phyloP scores from a whole-genome alignment of 352 stramenopile species.

The Thalassiosira hispida region DNA sequence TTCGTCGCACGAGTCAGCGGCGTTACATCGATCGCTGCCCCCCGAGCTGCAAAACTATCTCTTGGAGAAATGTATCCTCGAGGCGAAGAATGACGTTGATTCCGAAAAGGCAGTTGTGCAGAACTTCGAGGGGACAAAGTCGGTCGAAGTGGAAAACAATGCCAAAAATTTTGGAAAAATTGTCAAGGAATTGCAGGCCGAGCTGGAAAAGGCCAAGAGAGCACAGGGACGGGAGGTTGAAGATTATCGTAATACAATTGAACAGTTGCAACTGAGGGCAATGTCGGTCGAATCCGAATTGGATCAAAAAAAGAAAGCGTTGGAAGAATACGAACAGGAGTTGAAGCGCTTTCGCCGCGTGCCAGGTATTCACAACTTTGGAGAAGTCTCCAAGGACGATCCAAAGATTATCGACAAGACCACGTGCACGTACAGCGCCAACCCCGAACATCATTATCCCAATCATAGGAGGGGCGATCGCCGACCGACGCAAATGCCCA shows the following conservation, averaged over 20 bases:
- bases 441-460: conserved; percentile 57
- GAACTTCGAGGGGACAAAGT: conserved; percentile 18
- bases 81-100: conserved; percentile 38
- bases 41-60: conserved; percentile 48
- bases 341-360: conserved; percentile 49
- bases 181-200: conserved; percentile 20
- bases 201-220: conserved; percentile 30
- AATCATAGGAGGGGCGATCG: conserved; percentile 41
- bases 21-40: conserved; percentile 42
- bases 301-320: conserved; percentile 13
- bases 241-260: conserved; percentile 23
- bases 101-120: conserved; percentile 25
- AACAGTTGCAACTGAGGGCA: conserved; percentile 29
- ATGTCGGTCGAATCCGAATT: conserved; percentile 29
- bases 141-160: conserved; percentile 17
- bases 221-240: conserved; percentile 13
- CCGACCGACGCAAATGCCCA: conserved; percentile 52
- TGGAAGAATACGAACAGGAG: conserved; percentile 51
- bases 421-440: conserved; percentile 55
- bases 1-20: conserved; percentile 26
- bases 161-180: conserved; percentile 18
- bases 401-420: conserved; percentile 55
- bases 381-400: conserved; percentile 44
- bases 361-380: conserved; percentile 60
- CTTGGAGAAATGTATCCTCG: conserved; percentile 56